phyloP scores from a whole-genome alignment of 2,329 filamentous ascomycete species.

The Claviceps pazoutovae region DNA sequence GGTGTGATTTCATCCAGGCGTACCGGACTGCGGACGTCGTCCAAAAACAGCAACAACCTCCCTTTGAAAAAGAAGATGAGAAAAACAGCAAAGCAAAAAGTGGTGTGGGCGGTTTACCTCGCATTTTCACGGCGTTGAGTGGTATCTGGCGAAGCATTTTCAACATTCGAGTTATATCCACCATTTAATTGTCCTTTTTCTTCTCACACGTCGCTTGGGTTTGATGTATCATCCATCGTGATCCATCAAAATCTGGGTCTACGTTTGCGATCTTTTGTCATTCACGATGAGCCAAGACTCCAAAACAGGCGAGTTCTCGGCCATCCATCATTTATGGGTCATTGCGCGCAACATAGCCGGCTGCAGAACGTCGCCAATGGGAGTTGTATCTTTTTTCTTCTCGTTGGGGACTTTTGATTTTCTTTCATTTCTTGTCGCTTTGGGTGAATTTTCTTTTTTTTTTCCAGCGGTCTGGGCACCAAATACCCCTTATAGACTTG shows the following conservation, averaged over 20 bases:
- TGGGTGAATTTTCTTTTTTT: background rate
- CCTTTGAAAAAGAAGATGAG: constrained; percentile 6
- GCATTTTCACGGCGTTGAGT: constrained; percentile 5
- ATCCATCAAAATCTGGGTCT: background rate
- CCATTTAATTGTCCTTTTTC: constrained; percentile 7
- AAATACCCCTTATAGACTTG: constrained; percentile 25
- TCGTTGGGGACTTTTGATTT: constrained; percentile 1
- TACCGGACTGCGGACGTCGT: background rate
- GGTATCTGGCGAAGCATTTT: constrained; percentile 1
- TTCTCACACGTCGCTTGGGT: background rate
- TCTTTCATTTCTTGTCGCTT: background rate
- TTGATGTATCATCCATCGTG: background rate
- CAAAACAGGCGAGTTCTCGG: background rate
- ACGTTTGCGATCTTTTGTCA: background rate
- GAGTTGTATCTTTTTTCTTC: constrained; percentile 8
- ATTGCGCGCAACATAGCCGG: background rate
- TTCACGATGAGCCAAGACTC: background rate
- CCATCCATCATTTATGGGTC: background rate
- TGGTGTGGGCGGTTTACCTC: constrained; percentile 7
- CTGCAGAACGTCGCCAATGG: constrained; percentile 3
- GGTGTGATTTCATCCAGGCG: too few relatives aligned
- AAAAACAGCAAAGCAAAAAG: constrained; percentile 5
- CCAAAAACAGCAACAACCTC: constrained; percentile 10
- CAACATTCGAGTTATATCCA: constrained; percentile 10
- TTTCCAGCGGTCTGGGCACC: constrained; percentile 17